Conservation (phyloP, 345 rosid species). For the Pistacia vera region DNA sequence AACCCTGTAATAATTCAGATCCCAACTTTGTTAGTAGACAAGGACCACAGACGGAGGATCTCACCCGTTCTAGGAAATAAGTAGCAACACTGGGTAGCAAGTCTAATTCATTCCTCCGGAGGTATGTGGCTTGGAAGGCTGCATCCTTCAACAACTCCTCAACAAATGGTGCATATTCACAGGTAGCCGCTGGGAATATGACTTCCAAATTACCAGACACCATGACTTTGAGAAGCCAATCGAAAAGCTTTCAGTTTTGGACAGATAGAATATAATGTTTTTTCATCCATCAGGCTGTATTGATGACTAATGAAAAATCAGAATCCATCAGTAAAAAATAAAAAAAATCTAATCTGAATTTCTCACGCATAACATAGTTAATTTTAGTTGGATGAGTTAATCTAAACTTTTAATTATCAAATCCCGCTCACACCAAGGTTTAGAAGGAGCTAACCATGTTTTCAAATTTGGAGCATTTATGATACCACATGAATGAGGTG, state of each 20-base stretch:
- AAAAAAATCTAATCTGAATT: background rate
- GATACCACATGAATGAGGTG: background rate
- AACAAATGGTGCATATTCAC: conserved; percentile 65
- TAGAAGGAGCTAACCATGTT: background rate
- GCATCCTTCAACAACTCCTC: conserved; percentile 75
- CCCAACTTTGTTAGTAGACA: background rate
- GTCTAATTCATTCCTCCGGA: conserved; percentile 64
- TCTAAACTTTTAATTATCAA: background rate
- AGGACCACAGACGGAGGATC: conserved; percentile 14
- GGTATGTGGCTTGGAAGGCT: conserved; percentile 81
- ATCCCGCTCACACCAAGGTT: background rate
- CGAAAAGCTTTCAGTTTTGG: conserved; percentile 64
- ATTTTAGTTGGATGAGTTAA: background rate
- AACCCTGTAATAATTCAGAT: no score
- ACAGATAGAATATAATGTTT: conserved; percentile 47
- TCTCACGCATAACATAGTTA: background rate
- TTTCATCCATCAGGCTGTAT: conserved; percentile 34
- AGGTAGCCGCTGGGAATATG: conserved; percentile 59
- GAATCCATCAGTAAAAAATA: background rate
- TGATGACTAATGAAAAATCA: conserved; percentile 27
- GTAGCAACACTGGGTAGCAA: conserved; percentile 72
- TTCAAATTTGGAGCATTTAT: no score
- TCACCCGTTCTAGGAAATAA: conserved; percentile 85
- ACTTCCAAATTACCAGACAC: conserved; percentile 70
- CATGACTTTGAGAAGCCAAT: conserved; percentile 54